Percentiles rank a stretch among this genome's conserved stretches.
Evolutionary conservation across 2,329 filamentous ascomycete genomes (phyloP).

Genomic region (Aspergillus brasiliensis): DNA sequence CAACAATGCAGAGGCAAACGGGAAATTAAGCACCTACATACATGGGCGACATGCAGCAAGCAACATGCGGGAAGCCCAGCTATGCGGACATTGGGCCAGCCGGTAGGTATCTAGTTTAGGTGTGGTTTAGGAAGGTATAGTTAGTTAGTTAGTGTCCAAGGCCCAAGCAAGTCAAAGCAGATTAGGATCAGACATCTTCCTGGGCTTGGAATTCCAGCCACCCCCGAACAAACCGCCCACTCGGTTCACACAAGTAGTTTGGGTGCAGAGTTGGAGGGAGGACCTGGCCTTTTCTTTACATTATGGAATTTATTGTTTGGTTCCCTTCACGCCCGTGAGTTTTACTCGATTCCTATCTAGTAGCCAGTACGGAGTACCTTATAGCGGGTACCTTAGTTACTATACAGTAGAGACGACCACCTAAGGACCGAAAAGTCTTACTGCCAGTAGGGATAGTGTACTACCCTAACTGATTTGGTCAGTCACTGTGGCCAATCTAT

Average conservation of each 20-base stretch:
- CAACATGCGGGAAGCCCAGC: neutral
- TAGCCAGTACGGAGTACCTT: neutral
- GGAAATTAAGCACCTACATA: neutral
- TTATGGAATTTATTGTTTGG: too few species aligned
- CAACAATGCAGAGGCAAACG: neutral
- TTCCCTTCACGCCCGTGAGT: neutral
- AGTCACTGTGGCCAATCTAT: too few species aligned
- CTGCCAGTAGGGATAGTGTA: too few species aligned
- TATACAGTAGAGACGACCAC: too few species aligned
- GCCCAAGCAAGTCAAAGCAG: neutral
- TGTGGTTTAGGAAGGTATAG: too few species aligned
- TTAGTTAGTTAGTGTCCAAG: too few species aligned
- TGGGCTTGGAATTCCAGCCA: conserved; percentile 4
- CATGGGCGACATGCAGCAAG: neutral
- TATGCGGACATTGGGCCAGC: neutral
- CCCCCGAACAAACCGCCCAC: conserved; percentile 13
- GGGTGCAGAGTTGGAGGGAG: neutral
- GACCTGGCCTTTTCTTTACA: too few species aligned
- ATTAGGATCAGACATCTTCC: neutral
- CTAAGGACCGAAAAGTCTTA: too few species aligned
- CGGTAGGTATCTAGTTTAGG: too few species aligned
- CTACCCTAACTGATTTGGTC: too few species aligned
- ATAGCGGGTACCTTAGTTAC: neutral
- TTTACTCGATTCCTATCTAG: neutral
- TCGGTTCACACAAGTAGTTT: conserved; percentile 7